These are phyloP conservation scores for Kernera saxatilis DNA, from an alignment of 345 rosid genomes.

Conservation along the genomic window DNA sequence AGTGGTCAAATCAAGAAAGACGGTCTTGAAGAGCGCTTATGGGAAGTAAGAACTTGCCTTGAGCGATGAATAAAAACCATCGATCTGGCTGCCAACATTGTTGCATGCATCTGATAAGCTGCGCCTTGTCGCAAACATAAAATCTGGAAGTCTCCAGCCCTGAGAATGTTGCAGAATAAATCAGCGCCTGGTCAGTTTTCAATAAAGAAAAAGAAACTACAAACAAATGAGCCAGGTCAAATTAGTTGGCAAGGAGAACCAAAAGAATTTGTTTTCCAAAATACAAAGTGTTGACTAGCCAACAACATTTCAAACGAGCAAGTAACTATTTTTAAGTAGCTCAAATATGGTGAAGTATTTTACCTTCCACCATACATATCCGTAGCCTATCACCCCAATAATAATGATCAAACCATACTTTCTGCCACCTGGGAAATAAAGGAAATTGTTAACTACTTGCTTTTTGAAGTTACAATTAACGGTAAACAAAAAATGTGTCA, in stretches of 20 bases:
- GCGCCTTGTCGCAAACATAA: conserved; percentile 93
- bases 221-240: neutral
- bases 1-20: neutral
- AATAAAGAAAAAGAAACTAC: neutral
- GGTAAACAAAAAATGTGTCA: neutral
- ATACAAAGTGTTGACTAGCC: neutral
- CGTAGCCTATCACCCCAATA: conserved; percentile 30
- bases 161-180: conserved; percentile 27
- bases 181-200: neutral
- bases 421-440: conserved; percentile 20
- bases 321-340: neutral
- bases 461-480: neutral
- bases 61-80: conserved; percentile 63
- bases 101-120: conserved; percentile 80
- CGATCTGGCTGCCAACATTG: conserved; percentile 68
- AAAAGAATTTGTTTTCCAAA: neutral
- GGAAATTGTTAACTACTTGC: neutral
- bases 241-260: neutral
- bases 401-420: conserved; percentile 27
- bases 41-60: conserved; percentile 39
- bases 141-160: conserved; percentile 96
- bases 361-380: conserved; percentile 38
- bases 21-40: neutral
- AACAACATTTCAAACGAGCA: neutral
- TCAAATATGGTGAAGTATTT: neutral